These are phyloP conservation scores for Cucurbita ficifolia DNA, from an alignment of 306 rosid genomes.

Conservation along the genomic window DNA sequence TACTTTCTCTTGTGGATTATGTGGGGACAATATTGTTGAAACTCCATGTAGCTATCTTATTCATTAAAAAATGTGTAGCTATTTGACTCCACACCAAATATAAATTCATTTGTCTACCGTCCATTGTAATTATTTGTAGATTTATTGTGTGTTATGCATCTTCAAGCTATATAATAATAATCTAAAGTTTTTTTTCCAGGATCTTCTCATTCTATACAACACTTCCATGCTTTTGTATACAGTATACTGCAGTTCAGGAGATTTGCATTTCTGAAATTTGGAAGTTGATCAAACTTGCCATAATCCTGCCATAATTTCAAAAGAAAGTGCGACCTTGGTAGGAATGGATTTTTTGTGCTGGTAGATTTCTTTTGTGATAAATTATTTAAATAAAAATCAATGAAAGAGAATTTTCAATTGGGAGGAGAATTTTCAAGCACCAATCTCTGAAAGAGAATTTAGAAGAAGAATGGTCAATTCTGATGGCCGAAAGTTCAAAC, in stretches of 20 bases:
- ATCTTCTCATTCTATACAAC: not conserved
- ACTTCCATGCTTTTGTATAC: not conserved
- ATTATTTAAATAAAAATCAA: not conserved
- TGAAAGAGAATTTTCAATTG: not conserved
- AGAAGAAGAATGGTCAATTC: conserved; percentile 79
- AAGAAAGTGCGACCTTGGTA: no score
- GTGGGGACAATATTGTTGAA: not conserved
- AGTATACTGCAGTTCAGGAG: conserved; percentile 15
- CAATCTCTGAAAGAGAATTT: conserved; percentile 19
- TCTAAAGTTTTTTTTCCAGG: not conserved
- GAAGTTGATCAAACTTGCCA: no score
- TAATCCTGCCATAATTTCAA: no score
- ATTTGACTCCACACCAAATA: not conserved
- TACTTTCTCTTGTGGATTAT: not conserved
- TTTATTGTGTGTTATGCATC: not conserved
- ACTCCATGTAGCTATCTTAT: not conserved
- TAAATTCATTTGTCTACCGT: not conserved
- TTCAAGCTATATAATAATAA: not conserved
- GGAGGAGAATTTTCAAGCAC: conserved; percentile 2
- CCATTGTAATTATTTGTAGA: not conserved
- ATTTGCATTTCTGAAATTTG: no score
- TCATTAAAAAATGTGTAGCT: not conserved
- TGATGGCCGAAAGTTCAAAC: conserved; percentile 43
- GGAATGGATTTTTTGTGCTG: no score
- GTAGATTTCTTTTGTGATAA: not conserved